Evolutionary conservation across 2,329 filamentous ascomycete genomes (phyloP), one percentile per base, ranked within the genome.

Genomic region (Pseudocercospora vitis): DNA sequence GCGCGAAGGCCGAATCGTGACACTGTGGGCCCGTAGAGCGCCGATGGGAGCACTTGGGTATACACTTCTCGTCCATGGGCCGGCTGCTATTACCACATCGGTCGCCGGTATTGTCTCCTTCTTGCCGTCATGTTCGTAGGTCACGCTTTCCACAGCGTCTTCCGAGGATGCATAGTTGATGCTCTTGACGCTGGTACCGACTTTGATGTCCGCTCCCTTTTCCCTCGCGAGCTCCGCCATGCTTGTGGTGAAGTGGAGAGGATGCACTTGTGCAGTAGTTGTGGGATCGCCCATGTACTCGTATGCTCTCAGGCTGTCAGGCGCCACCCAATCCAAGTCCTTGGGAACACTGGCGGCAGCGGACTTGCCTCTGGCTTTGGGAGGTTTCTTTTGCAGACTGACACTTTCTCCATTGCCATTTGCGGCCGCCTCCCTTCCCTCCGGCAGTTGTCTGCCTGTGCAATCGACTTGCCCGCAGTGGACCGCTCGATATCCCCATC

Each of bases 261-360:
- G 94, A 66, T 99, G 92, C 2, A 97, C 92, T 72, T 99, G 94
- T 0, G 94, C 89, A 1, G 94, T 97, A 57, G 90, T 88, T 1
- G 80, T 81, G 0, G 84, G 82, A 2, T 83, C 85, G 2, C 89
- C 90, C 90, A 97, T 96, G 67, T 87, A 84, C 28, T 89, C 83
- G 72, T 95, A 97, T 16, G 78, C 77, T 49, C 76, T 75, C 18
- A 95, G 74, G 2, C 85, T 75, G 3, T 85, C 82, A 1, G 80
- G 74, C 48, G 88, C 82, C 35, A 97, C 78, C 91, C 91, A 99
- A 70, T 96, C 87, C 9, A 97, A 76, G 59, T 95, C 89, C 11
- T 78, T 67, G 0, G 94, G 92, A 0, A 96, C 71, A 2, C 81
- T 81, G 0, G 82, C 82, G 0, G 81, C 78, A 47, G 79, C 75